Base-by-base conservation (phyloP, 148 eudicot genomes). In the Chenopodium berlandieri region DNA sequence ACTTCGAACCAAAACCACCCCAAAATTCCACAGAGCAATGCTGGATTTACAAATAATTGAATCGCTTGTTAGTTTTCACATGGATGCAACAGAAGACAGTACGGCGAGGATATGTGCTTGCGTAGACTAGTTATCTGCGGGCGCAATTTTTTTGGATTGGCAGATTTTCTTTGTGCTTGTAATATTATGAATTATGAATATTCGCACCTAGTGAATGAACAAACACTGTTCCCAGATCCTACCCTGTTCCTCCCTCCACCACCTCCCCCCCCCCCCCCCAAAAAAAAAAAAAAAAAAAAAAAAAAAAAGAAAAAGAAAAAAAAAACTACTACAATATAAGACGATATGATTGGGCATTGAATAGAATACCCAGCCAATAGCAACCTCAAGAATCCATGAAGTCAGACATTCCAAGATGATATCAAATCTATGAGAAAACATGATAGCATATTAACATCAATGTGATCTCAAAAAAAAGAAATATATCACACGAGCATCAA, bases 401-500 rank as follows among this genome's bases (percentile, higher is more conserved):
- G 7, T 58, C 4, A 30, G 52, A 73, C 22, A 71, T 19, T 48
- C 48, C 63, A 48, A 74, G 78, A 64, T 64, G 75, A 30, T 74
- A 27, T 30, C 58, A 32, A 9, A n/a, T 30, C 44, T 3, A 4
- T 47, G 77, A 23, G 27, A 37, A 37, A 63, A 27, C 7, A 40
- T 40, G 44, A 40, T 40, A 40, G 22, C 37, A 70, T 34, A n/a
- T 32, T 56, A 62, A 22, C 25, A 40, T 37, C 47, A 62, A 7
- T 47, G 27, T 25, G 44, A 31, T 66, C 30, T 13, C 20, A 11
- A 73, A 47, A 25, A 27, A 46, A 48, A 72, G 9, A 46, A 72
- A 10, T 27, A 79, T 63, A 12, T 70, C 10, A 80, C 77, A 72
- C 56, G 73, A 27, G 22, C 60, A 54, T 58, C 63, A 7, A 75